Conservation (phyloP, 306 rosid species). For the Quercus parvula region DNA sequence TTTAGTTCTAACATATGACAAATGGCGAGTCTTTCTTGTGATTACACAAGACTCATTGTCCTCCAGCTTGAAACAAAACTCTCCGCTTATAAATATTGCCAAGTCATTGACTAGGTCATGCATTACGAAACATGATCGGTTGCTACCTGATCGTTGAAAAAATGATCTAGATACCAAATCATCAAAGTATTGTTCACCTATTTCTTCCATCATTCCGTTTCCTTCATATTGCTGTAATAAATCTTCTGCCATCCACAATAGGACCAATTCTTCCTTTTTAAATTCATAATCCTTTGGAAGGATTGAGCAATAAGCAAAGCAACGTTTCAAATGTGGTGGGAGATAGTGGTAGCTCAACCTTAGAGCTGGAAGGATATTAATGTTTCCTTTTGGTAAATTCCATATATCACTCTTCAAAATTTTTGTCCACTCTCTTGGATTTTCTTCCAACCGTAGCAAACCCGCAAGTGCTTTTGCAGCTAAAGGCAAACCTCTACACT, state of each 20-base stretch:
- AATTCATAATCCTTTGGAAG: constrained; percentile 3
- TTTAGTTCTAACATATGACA: too few relatives aligned
- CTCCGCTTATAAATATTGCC: too few relatives aligned
- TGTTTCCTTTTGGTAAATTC: background rate
- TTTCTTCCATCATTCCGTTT: background rate
- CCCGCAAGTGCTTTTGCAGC: constrained; percentile 21
- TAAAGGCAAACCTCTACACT: constrained; percentile 14
- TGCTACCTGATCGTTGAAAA: too few relatives aligned
- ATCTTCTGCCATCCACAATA: constrained; percentile 21
- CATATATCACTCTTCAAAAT: constrained; percentile 3
- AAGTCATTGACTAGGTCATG: too few relatives aligned
- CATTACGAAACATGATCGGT: too few relatives aligned
- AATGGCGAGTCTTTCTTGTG: too few relatives aligned
- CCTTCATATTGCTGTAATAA: background rate
- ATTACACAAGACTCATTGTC: too few relatives aligned
- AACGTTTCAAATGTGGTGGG: background rate
- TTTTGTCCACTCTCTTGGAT: background rate
- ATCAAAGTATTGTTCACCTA: too few relatives aligned
- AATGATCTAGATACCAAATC: too few relatives aligned
- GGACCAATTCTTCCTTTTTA: background rate
- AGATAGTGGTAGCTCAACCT: constrained; percentile 10
- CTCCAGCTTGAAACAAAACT: too few relatives aligned
- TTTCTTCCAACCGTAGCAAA: background rate
- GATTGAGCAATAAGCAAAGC: constrained; percentile 21
- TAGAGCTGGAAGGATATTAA: background rate